Conservation (phyloP, 140 eudicot genomes). For the Cichorium intybus region DNA sequence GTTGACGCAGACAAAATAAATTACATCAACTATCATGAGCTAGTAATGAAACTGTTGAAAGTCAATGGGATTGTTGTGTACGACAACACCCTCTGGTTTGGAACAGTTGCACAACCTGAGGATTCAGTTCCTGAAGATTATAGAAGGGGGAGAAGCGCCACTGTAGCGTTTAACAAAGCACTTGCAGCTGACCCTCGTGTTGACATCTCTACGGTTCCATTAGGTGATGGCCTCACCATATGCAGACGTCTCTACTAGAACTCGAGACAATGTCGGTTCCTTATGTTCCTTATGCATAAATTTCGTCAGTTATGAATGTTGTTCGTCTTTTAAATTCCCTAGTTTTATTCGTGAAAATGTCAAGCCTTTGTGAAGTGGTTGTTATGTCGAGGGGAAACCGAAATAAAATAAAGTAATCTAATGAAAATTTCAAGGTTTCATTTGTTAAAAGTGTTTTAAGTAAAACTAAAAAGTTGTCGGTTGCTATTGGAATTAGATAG, state of each 20-base stretch:
- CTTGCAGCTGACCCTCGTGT: conserved; percentile 45
- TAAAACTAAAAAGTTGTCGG: too few species aligned
- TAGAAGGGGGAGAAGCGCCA: background rate
- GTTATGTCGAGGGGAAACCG: too few species aligned
- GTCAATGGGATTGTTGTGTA: conserved; percentile 52
- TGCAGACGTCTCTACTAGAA: conserved; percentile 41
- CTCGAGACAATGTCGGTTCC: background rate
- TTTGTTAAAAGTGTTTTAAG: too few species aligned
- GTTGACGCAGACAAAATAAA: conserved; percentile 69
- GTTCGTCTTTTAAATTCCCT: background rate
- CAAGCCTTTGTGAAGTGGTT: background rate
- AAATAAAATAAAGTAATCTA: too few species aligned
- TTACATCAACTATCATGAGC: conserved; percentile 53
- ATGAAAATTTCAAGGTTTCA: too few species aligned
- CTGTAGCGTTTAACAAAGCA: conserved; percentile 26
- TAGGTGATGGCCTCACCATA: conserved; percentile 58
- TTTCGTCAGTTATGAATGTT: background rate
- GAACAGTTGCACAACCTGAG: conserved; percentile 44
- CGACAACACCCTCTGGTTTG: conserved; percentile 64
- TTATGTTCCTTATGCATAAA: background rate
- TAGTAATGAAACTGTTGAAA: conserved; percentile 48
- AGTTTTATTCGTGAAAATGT: background rate
- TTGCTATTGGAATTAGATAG: too few species aligned
- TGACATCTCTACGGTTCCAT: conserved; percentile 31
- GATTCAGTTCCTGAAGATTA: conserved; percentile 18